Evolutionary conservation across 2,329 filamentous ascomycete genomes (phyloP).

Genomic region (Westerdykella aurantiaca): DNA sequence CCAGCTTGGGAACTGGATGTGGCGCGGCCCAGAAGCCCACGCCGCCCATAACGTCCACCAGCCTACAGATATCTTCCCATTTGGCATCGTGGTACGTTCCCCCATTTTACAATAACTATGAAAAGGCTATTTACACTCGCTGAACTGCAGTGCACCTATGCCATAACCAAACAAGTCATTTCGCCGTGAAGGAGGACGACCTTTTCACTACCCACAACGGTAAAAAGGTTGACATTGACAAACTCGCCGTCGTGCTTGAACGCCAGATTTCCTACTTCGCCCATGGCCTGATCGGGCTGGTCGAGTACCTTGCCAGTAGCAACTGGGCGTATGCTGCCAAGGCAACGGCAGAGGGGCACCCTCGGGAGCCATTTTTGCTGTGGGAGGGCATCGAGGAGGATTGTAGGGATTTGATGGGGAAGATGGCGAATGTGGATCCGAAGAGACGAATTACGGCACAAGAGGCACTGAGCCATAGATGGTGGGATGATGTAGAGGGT

Average conservation of each 20-base stretch:
- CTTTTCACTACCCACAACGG: too few species aligned
- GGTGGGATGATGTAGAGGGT: too few species aligned
- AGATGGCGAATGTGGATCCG: too few species aligned
- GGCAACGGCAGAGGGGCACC: conserved; percentile 35
- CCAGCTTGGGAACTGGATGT: conserved; percentile 41
- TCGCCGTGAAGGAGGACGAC: conserved; percentile 35
- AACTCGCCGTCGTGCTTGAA: conserved; percentile 40
- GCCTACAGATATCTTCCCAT: conserved; percentile 43
- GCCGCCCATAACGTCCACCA: conserved; percentile 36
- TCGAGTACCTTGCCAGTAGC: conserved; percentile 36
- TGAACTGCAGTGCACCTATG: conserved; percentile 41
- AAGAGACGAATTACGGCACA: too few species aligned
- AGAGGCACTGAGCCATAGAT: too few species aligned
- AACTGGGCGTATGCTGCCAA: conserved; percentile 35
- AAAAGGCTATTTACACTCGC: too few species aligned
- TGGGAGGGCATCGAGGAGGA: conserved; percentile 15
- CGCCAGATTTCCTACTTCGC: conserved; percentile 47
- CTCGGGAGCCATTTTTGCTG: conserved; percentile 34
- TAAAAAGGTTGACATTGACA: conserved; percentile 32
- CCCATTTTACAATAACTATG: too few species aligned
- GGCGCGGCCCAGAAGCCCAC: conserved; percentile 44
- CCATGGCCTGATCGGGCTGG: conserved; percentile 39
- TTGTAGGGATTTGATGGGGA: too few species aligned
- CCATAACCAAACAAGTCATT: conserved; percentile 34
- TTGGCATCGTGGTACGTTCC: conserved; percentile 40